Percentiles rank a stretch among this genome's conserved stretches.
Conservation (phyloP, 2,329 filamentous ascomycete genomes). For the Fusarium hainanense region DNA sequence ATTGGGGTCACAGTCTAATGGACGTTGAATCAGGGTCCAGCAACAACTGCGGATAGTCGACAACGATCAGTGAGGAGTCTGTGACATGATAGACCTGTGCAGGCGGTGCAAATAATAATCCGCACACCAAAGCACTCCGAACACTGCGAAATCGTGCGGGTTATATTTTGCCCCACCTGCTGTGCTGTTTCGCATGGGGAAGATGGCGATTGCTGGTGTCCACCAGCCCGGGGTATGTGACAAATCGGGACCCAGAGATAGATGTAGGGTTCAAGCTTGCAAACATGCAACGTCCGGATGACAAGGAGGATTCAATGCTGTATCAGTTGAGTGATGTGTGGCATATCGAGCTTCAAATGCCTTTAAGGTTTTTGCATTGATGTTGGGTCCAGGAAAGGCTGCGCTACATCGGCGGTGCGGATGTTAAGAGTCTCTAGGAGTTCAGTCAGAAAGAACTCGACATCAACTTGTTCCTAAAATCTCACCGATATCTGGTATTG, state of each 20-base stretch:
- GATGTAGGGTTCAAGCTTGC: background rate
- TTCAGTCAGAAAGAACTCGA: background rate
- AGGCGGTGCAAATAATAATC: no score
- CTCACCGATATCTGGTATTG: conserved; percentile 45
- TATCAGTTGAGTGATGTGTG: background rate
- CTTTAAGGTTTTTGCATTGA: conserved; percentile 35
- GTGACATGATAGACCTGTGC: background rate
- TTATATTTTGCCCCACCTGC: no score
- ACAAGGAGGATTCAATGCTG: background rate
- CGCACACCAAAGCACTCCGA: no score
- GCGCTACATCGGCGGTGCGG: conserved; percentile 45
- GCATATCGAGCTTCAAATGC: background rate
- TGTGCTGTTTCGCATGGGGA: background rate
- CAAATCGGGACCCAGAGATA: background rate
- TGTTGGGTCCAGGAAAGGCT: conserved; percentile 52
- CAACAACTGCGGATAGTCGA: background rate
- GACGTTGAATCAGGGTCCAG: background rate
- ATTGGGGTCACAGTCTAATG: conserved; percentile 1
- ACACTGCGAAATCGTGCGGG: no score
- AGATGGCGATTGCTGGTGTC: background rate
- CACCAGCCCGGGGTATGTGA: background rate
- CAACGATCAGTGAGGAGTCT: background rate
- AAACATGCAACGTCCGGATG: background rate
- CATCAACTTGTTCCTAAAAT: background rate
- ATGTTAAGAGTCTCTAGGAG: conserved; percentile 44